These are phyloP conservation scores for Erodium trifolium DNA, from an alignment of 441 rosid species.

Conservation along the genomic window DNA sequence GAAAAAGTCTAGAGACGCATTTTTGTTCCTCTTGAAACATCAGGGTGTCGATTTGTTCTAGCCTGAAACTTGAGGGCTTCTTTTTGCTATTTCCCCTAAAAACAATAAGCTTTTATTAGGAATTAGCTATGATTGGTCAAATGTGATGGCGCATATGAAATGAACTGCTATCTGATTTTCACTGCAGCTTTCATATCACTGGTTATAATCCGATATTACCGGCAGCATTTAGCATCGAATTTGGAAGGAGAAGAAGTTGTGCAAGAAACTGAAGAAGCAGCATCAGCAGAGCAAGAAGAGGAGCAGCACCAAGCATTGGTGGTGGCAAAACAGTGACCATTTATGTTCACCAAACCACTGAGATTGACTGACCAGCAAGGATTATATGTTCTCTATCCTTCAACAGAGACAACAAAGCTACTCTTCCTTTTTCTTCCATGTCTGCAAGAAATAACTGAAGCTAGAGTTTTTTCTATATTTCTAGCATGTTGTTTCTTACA, in stretches of 20 bases:
- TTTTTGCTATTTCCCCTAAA: too few species aligned
- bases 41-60: too few species aligned
- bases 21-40: too few species aligned
- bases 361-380: too few species aligned
- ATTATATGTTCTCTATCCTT: too few species aligned
- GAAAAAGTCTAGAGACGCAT: too few species aligned
- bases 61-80: too few species aligned
- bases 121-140: not conserved
- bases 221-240: constrained; percentile 36
- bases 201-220: constrained; percentile 54
- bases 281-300: constrained; percentile 15
- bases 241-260: constrained; percentile 28
- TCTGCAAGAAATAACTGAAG: not conserved
- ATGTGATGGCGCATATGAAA: too few species aligned
- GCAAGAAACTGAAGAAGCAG: constrained; percentile 11
- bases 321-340: constrained; percentile 24
- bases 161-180: not conserved
- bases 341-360: not conserved
- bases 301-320: constrained; percentile 33
- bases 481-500: not conserved
- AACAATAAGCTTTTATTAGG: not conserved
- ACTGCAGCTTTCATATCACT: constrained; percentile 65
- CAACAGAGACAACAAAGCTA: not conserved
- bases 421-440: not conserved
- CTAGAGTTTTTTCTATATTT: not conserved